Evolutionary conservation across 2,329 filamentous ascomycete species (phyloP).

Genomic region (Stemphylium vesicarium): DNA sequence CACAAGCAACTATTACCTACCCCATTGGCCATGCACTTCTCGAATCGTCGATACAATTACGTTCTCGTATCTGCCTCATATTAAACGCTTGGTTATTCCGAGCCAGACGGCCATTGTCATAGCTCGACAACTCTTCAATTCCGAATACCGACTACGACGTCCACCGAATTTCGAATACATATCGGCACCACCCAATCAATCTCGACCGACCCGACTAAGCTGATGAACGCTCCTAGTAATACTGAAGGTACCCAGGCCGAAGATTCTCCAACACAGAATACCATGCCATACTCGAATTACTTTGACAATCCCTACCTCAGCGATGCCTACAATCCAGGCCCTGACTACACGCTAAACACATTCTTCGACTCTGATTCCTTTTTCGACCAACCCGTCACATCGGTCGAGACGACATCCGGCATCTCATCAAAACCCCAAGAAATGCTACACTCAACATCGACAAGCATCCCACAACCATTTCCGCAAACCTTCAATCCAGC

Average conservation of each 20-base stretch:
- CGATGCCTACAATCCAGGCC: conserved; percentile 29
- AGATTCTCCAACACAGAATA: conserved; percentile 28
- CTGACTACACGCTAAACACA: conserved; percentile 34
- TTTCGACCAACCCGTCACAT: conserved; percentile 35
- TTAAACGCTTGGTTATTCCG: conserved; percentile 10
- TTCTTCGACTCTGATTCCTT: conserved; percentile 39
- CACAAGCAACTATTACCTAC: conserved; percentile 25
- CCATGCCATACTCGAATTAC: conserved; percentile 15
- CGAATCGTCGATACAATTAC: conserved; percentile 34
- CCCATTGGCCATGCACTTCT: conserved; percentile 21
- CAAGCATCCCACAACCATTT: conserved; percentile 18
- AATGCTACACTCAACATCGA: conserved; percentile 21
- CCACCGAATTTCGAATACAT: conserved; percentile 12
- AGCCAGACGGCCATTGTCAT: conserved; percentile 2
- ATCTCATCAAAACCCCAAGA: conserved; percentile 25
- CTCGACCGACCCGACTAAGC: conserved; percentile 3
- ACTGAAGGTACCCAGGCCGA: conserved; percentile 33
- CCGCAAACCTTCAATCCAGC: conserved; percentile 25
- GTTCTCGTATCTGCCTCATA: conserved; percentile 19
- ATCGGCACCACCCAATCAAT: conserved; percentile 12
- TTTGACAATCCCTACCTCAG: conserved; percentile 34
- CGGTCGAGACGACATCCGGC: conserved; percentile 25
- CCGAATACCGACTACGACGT: not conserved
- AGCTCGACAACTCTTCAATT: conserved; percentile 3
- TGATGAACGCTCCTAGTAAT: conserved; percentile 34